Base-by-base conservation (phyloP, 1,284 basidiomycete genomes). In the Cutaneotrichosporon sp. region DNA sequence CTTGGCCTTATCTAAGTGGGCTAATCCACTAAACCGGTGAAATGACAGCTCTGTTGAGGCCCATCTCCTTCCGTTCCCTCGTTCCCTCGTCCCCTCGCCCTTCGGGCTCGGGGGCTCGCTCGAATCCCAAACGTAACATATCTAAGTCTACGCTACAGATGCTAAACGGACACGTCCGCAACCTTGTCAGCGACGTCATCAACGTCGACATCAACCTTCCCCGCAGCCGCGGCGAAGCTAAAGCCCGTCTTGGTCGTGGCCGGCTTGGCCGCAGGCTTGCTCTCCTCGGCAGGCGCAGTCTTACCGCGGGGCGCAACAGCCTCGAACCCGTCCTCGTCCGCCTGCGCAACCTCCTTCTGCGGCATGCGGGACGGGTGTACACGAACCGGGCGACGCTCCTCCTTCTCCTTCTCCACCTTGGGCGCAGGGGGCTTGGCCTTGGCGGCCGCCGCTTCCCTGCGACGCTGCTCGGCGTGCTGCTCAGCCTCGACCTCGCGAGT, bases 401-500 rank as follows among this genome's bases (percentile, higher is more conserved):
- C 76, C 47, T 65, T 67, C 67, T 72, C 76, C 47, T 65, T 67
- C 58, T 64, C 73, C n/a, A 57, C 74, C 52, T 82, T 79, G 55
- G 55, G 38, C 5, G 36, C n/a, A 4, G 55, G 22, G 22, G 55
- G 36, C 36, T 38, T 36, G 36, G 55, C 55, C 38, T 42, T 56
- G 56, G 57, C 66, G 14, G 61, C 70, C 8, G 62, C 61, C 10
- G 66, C 60, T 53, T 72, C 74, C 63, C 71, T 72, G 58, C 69
- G 70, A 16, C 76, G 63, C 63, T 76, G 72, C 60, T 70, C 76
- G 26, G 75, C 75, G 32, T 68, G 69, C 32, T 65, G 58, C 38
- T 67, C 73, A 16, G 75, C 78, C 58, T 73, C 90, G 60, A 86
- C 86, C 75, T 97, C 93, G 62, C 87, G 87, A 3, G 85, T 83